These are phyloP conservation scores for Jaltomata sinuosa DNA, from an alignment of 257 asterid species.

Conservation along the genomic window DNA sequence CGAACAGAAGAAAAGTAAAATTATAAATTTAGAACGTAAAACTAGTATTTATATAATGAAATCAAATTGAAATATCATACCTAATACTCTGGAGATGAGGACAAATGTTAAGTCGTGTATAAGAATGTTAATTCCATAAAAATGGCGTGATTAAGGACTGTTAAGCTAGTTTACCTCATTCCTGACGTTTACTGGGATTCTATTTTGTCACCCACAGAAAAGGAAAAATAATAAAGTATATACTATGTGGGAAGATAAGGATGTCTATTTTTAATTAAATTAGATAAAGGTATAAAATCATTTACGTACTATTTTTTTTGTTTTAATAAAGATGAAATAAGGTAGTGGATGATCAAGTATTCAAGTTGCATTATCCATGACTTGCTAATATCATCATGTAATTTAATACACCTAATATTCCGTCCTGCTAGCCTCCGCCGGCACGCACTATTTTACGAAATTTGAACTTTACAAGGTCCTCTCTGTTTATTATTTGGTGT, in stretches of 20 bases:
- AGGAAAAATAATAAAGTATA: too few relatives aligned
- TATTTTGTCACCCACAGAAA: background rate
- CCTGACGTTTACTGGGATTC: background rate
- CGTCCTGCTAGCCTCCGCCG: background rate
- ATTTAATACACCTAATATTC: background rate
- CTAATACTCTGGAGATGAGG: background rate
- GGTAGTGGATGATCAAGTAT: background rate
- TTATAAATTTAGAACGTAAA: background rate
- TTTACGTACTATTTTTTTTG: background rate
- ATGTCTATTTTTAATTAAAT: too few relatives aligned
- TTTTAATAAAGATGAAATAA: background rate
- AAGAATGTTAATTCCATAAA: background rate
- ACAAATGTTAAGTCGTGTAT: background rate
- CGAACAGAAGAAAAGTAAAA: background rate
- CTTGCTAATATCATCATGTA: background rate
- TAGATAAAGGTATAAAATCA: too few relatives aligned
- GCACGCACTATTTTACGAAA: too few relatives aligned
- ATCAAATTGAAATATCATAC: background rate
- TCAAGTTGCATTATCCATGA: background rate
- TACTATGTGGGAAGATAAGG: too few relatives aligned
- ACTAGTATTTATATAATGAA: background rate
- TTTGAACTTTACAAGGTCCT: background rate
- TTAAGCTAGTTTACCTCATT: background rate
- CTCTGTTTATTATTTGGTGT: background rate
- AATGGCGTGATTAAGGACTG: background rate